A percentile compares a stretch with the other conserved stretches of the same genome.
phyloP scores from a whole-genome alignment of 441 rosid species.

The Adansonia grandidieri region DNA sequence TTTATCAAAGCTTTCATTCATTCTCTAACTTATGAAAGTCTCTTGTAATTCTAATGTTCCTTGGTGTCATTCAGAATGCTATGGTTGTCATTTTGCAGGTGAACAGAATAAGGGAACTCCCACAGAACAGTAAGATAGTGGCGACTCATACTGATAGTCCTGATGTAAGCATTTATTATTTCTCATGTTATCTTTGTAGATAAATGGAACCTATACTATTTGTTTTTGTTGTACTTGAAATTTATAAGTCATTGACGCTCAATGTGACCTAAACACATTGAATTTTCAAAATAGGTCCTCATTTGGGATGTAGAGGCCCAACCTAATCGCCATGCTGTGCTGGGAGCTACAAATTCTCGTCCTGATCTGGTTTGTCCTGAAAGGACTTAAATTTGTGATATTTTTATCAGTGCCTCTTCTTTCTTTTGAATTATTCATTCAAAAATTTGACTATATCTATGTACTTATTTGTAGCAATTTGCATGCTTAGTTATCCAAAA shows the following conservation, averaged over 20 bases:
- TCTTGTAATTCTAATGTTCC: background rate
- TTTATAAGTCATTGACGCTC: slow-evolving; percentile 17
- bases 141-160: slow-evolving; percentile 87
- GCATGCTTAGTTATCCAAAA: background rate
- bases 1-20: background rate
- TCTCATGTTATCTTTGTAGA: background rate
- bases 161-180: slow-evolving; percentile 34
- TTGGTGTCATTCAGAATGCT: slow-evolving; percentile 7
- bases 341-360: slow-evolving; percentile 63
- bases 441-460: background rate
- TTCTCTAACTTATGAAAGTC: background rate
- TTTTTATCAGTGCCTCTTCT: slow-evolving; percentile 2
- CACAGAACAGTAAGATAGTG: slow-evolving; percentile 70
- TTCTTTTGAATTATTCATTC: slow-evolving; percentile 12
- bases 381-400: slow-evolving; percentile 30
- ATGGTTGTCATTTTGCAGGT: slow-evolving; percentile 49
- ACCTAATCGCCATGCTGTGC: slow-evolving; percentile 74
- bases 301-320: slow-evolving; percentile 85
- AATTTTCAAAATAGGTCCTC: slow-evolving; percentile 48
- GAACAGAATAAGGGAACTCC: slow-evolving; percentile 82
- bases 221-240: slow-evolving; percentile 3
- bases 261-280: background rate
- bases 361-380: slow-evolving; percentile 66
- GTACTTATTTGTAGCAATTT: slow-evolving; percentile 7
- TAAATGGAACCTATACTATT: background rate